A percentile compares a stretch with the other conserved stretches of the same genome.
Evolutionary conservation across 1,139 yeast species (phyloP).

Genomic region (Lodderomyces oxycetoniae): DNA sequence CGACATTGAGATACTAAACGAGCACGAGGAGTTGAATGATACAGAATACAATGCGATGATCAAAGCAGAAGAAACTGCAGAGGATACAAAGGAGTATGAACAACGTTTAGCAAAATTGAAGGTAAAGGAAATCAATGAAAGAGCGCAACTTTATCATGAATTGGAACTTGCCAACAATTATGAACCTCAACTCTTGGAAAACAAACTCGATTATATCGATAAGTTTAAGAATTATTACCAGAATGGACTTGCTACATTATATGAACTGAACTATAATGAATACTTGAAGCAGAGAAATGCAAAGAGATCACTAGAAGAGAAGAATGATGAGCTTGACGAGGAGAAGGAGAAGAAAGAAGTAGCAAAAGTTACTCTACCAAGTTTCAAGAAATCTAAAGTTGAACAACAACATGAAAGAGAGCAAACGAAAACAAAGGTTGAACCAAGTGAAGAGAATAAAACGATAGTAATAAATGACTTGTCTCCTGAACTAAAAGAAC

Average conservation of each 20-base stretch:
- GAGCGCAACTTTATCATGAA: slow-evolving; percentile 15
- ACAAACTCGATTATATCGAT: slow-evolving; percentile 34
- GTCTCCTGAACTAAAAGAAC: slow-evolving; percentile 14
- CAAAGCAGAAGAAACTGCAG: slow-evolving; percentile 15
- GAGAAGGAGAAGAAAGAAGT: slow-evolving; percentile 17
- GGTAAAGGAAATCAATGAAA: slow-evolving; percentile 19
- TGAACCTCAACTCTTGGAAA: slow-evolving; percentile 32
- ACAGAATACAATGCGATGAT: slow-evolving; percentile 28
- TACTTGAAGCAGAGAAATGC: slow-evolving; percentile 33
- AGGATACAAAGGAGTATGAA: slow-evolving; percentile 20
- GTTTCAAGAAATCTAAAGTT: background rate
- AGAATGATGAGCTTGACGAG: slow-evolving; percentile 20
- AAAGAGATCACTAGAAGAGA: slow-evolving; percentile 32
- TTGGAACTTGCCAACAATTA: slow-evolving; percentile 22
- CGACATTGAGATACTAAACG: slow-evolving; percentile 15
- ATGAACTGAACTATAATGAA: slow-evolving; percentile 34
- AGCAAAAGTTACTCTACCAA: slow-evolving; percentile 1
- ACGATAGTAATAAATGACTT: slow-evolving; percentile 13
- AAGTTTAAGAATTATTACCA: slow-evolving; percentile 21
- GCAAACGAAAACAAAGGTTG: slow-evolving; percentile 5
- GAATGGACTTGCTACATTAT: slow-evolving; percentile 14
- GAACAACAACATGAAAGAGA: slow-evolving; percentile 4
- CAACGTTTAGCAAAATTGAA: slow-evolving; percentile 16
- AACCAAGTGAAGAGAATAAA: slow-evolving; percentile 1
- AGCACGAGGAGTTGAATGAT: slow-evolving; percentile 29